Evolutionary conservation across 768 basidiomycete species (phyloP).

Genomic region (Paxillus involutus): DNA sequence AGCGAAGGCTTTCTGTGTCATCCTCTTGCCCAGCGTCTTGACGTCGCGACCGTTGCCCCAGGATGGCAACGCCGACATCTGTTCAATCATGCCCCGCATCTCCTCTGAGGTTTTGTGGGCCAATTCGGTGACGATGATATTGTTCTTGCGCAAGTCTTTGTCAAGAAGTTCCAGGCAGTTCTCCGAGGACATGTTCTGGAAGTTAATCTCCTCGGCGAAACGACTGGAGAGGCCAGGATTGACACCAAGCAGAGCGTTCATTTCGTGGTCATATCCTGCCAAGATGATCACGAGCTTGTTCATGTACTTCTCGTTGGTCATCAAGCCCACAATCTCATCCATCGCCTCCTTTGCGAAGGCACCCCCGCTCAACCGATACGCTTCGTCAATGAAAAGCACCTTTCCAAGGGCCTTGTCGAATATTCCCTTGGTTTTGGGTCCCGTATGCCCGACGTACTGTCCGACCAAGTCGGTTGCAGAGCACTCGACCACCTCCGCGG

Average conservation of each 20-base stretch:
- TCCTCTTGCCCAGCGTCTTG: conserved; percentile 49
- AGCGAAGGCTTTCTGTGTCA: conserved; percentile 43
- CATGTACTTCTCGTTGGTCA: conserved; percentile 59
- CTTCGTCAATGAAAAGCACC: conserved; percentile 75
- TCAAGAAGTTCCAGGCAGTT: conserved; percentile 53
- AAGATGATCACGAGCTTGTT: conserved; percentile 66
- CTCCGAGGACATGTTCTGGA: conserved; percentile 52
- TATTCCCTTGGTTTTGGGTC: conserved; percentile 59
- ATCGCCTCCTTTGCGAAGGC: conserved; percentile 72
- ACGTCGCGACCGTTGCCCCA: conserved; percentile 77
- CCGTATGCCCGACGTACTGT: conserved; percentile 71
- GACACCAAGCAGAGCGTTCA: conserved; percentile 57
- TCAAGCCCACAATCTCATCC: conserved; percentile 67
- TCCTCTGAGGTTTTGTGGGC: conserved; percentile 11
- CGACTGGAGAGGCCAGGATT: conserved; percentile 71
- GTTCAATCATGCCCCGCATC: conserved; percentile 39
- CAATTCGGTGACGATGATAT: conserved; percentile 39
- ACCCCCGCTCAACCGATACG: conserved; percentile 62
- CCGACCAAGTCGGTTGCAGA: conserved; percentile 73
- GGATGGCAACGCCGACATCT: conserved; percentile 46
- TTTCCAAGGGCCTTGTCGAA: conserved; percentile 68
- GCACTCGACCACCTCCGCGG: conserved; percentile 58
- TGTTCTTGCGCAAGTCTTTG: conserved; percentile 45
- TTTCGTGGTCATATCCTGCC: conserved; percentile 70
- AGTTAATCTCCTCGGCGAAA: conserved; percentile 62